Base-by-base conservation (phyloP, 176 grass and related monocot species). In the Rhipidocladum racemiflorum region DNA sequence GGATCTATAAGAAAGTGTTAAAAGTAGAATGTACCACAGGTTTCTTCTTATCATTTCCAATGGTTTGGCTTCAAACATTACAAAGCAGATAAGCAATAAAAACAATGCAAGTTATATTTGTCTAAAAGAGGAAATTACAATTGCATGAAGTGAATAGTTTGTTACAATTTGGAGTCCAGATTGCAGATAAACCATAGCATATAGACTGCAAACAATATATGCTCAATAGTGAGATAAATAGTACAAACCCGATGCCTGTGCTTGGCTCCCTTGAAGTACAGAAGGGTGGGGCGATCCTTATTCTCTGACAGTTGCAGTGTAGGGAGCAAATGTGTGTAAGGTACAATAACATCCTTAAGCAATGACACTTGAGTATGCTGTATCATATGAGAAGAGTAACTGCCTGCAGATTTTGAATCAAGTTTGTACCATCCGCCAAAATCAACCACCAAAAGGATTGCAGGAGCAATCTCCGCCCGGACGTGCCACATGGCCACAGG, bases 401-500 rank as follows among this genome's bases (percentile, higher is more conserved):
- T 38, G 82, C 63, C 80, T 70, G 87, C 48, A 70, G 71, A 76
- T 74, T 91, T 89, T 45, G 86, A 93, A 84, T 98, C 92, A 8
- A 91, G 21, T 61, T 89, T 95, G 90, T 90, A 98, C 95, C 95
- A 98, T 2, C 95, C 88, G 9, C 92, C 92, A 88, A 98, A 95
- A 86, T 98, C 95, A 86, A 98, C 95, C 81, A 95, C 92, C 86
- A 98, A 75, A 80, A 98, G 88, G 77, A 98, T 93, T 56, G 92
- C 82, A 21, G 86, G 75, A 71, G 92, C 95, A 71, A 98, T 98
- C 74, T 98, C 90, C 8, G 56, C 57, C 10, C 87, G 94, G 40
- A 93, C 85, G 62, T 98, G 95, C 95, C 95, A 98, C 95, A 98
- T 95, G 34, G 92, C 92, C 54, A 98, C 87, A 56, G 92, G 92